Conservation (phyloP, 2,329 filamentous ascomycete species). For the Aspergillus sp. region DNA sequence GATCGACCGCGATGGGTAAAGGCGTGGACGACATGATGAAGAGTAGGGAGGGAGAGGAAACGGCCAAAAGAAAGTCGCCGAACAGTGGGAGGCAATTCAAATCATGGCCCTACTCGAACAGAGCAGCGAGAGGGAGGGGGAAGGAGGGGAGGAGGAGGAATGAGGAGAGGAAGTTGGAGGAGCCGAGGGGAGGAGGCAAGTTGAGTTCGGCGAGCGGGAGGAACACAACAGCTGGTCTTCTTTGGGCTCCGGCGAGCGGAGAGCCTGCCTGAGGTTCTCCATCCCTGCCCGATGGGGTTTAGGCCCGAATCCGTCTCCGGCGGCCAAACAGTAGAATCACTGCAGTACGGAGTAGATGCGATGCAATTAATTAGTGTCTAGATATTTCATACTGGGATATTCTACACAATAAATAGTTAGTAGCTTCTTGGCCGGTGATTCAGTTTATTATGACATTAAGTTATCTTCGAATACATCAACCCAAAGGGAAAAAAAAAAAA, state of each 20-base stretch:
- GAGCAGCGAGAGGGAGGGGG: background rate
- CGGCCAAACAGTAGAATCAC: background rate
- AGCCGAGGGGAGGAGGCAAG: background rate
- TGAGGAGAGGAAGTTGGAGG: background rate
- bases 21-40: conserved; percentile 35
- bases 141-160: conserved; percentile 2
- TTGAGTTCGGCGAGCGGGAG: conserved; percentile 7
- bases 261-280: background rate
- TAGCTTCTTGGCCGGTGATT: too few species aligned
- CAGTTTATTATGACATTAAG: too few species aligned
- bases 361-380: too few species aligned
- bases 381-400: too few species aligned
- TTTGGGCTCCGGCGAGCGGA: conserved; percentile 17
- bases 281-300: conserved; percentile 16
- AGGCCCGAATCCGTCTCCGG: conserved; percentile 1
- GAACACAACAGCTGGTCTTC: conserved; percentile 24
- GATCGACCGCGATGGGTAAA: conserved; percentile 81
- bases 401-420: too few species aligned
- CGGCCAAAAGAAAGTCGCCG: conserved; percentile 19
- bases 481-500: background rate
- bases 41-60: conserved; percentile 21
- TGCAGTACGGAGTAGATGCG: too few species aligned
- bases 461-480: background rate
- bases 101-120: conserved; percentile 20
- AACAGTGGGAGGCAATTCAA: conserved; percentile 16